Evolutionary conservation across 2,329 filamentous ascomycete species (phyloP), one percentile per base, ranked within the genome.

Genomic region (Hortaea werneckii): DNA sequence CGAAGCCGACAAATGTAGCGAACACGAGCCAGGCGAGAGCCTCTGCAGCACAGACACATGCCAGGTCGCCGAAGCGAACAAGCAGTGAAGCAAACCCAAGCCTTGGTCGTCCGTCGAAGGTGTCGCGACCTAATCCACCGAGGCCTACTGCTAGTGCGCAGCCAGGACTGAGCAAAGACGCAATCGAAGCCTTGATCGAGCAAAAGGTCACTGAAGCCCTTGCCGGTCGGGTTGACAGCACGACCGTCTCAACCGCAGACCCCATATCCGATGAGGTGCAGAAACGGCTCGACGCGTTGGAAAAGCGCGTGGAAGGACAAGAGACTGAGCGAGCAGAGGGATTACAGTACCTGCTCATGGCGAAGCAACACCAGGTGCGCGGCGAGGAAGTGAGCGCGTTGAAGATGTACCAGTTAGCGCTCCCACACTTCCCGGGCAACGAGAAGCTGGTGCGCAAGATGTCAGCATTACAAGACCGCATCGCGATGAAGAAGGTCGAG

Each of bases 131-230:
- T 2, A 54, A 55, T 61, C 28, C 42, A 5, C n/a, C 39, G 10
- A 49, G 41, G 29, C 29, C 45, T 8, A 37, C 42, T 8, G 40
- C 41, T 12, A 38, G 41, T 35, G 45, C 43, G 12, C 50, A 55
- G 38, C 50, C 51, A 37, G 51, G 53, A 20, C 54, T 75, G 70
- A 64, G 74, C 54, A 77, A 67, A 12, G 83, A 80, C 9, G 82
- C 82, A 43, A 94, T 96, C 49, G 89, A 95, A 63, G 86, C 88
- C 35, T 81, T 95, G 68, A 87, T 96, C 1, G 86, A 95, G 65
- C 86, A 84, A 56, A 94, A 94, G 59, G 86, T 96, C 1, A 83
- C 84, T 49, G 88, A 95, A 67, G 88, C 92, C 32, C 72, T 96
- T 1, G 87, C 89, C 0, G 82, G 83, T n/a, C 79, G 83, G 44